These are phyloP conservation scores for Yamadazyma nakazawae DNA, from an alignment of 805 yeast species.

Conservation along the genomic window DNA sequence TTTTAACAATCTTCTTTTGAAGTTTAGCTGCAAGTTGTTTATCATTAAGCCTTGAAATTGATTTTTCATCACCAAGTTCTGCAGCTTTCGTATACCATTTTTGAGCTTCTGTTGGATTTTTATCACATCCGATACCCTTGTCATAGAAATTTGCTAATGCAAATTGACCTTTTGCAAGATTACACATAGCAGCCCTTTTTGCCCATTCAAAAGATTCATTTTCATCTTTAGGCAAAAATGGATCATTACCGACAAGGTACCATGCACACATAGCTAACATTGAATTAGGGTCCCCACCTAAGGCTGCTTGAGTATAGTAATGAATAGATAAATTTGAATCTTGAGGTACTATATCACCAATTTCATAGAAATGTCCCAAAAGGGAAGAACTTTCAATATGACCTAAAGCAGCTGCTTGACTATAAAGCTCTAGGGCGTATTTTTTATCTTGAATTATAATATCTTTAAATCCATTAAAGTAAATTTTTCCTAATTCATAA, in stretches of 20 bases:
- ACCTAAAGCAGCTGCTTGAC: conserved; percentile 86
- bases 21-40: conserved; percentile 28
- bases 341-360: conserved; percentile 70
- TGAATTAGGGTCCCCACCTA: conserved; percentile 80
- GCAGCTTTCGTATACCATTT: conserved; percentile 78
- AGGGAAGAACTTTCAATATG: conserved; percentile 76
- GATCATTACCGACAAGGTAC: conserved; percentile 90
- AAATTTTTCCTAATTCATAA: conserved; percentile 82
- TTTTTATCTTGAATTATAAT: conserved; percentile 77
- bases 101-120: conserved; percentile 54
- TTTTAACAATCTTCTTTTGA: conserved; percentile 29
- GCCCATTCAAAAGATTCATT: conserved; percentile 96
- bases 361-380: conserved; percentile 81
- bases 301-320: conserved; percentile 87
- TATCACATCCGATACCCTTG: conserved; percentile 80
- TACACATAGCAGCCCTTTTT: conserved; percentile 71
- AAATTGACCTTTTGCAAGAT: conserved; percentile 78
- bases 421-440: conserved; percentile 82
- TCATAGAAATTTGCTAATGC: conserved; percentile 82
- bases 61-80: conserved; percentile 45
- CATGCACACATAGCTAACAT: conserved; percentile 96
- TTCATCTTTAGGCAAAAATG: conserved; percentile 73
- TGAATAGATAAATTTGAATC: conserved; percentile 85
- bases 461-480: conserved; percentile 81
- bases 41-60: conserved; percentile 31